Evolutionary conservation across 2,329 filamentous ascomycete genomes (phyloP), one percentile per base, ranked within the genome.

Genomic region (Aspergillus proliferans): DNA sequence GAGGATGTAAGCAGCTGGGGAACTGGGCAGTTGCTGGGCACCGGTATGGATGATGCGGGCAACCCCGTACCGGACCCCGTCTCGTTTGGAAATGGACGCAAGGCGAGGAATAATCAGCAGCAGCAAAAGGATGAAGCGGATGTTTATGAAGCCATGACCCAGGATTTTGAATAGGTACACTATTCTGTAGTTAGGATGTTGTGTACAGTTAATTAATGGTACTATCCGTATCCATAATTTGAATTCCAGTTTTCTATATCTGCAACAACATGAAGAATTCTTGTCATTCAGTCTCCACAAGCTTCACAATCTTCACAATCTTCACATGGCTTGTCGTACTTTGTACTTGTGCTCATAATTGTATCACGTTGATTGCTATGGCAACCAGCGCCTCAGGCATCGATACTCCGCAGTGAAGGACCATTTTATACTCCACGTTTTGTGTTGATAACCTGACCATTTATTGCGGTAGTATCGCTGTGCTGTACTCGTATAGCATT

Each of bases 1-100:
- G 40, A 34, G 9, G 50, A 58, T n/a, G 46, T 47, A 6, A 54
- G 46, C 6, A 54, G 47, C 30, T 66, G 55, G 61, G 59, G 53
- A 36, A 58, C 64, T 0, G 59, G 61, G 30, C 59, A 68, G 49
- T 49, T 60, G 28, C 49, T 70, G 8, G 57, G 58, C 28, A 60
- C 61, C 10, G 59, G 60, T 3, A 60, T 70, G 52, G 59, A 70
- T 34, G 33, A 57, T 12, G 12, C 57, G n/a, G 67, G 66, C 15
- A 62, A 68, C 30, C 61, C 65, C 0, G 61, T 63, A 3, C 61
- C 65, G n/a, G 62, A 70, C 22, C 51, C 56, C 1, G 49, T 46
- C 1, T 26, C 49, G 18, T 65, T 49, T 34, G 57, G 54, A 9
- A 58, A 65, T 43, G 60, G 56, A 3, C 47, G 34, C 3, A 58